A percentile compares a stretch with the other conserved stretches of the same genome.
phyloP scores from a whole-genome alignment of 2,329 filamentous ascomycete species.

The Arthroderma sp. region DNA sequence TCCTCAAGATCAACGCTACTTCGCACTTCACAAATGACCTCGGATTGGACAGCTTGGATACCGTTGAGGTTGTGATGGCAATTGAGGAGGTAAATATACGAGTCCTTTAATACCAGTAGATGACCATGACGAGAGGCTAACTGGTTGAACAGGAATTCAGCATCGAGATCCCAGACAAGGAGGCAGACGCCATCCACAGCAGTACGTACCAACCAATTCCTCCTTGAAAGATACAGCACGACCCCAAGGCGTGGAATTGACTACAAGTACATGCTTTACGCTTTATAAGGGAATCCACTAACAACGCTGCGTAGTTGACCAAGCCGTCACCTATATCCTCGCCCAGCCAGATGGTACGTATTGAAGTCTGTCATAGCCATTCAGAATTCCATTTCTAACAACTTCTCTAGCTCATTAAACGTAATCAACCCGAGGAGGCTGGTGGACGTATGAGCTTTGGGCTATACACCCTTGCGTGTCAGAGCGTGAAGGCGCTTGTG shows the following conservation, averaged over 20 bases:
- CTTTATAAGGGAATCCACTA: too few species aligned
- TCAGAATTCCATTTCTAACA: constrained; percentile 13
- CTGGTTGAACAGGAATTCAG: constrained; percentile 50
- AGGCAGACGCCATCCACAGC: constrained; percentile 86
- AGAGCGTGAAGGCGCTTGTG: constrained; percentile 1
- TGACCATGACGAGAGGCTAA: constrained; percentile 6
- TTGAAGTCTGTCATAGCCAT: constrained; percentile 18
- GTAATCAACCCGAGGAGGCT: background rate
- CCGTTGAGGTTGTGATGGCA: constrained; percentile 98
- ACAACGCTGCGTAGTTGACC: constrained; percentile 52
- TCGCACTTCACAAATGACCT: constrained; percentile 97
- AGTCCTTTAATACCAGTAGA: background rate
- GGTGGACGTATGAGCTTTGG: background rate
- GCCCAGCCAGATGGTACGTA: constrained; percentile 80
- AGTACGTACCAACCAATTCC: constrained; percentile 44
- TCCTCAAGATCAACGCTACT: constrained; percentile 57
- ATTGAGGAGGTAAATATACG: constrained; percentile 70
- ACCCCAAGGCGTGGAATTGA: too few species aligned
- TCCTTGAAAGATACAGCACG: too few species aligned
- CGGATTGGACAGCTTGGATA: constrained; percentile 91
- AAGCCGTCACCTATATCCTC: constrained; percentile 89
- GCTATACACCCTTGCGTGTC: constrained; percentile 1
- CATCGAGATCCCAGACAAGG: constrained; percentile 98
- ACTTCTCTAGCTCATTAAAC: constrained; percentile 10
- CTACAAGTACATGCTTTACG: too few species aligned